Conservation (phyloP, 192 early-diverging fungal species). For the Backusella sp. region DNA sequence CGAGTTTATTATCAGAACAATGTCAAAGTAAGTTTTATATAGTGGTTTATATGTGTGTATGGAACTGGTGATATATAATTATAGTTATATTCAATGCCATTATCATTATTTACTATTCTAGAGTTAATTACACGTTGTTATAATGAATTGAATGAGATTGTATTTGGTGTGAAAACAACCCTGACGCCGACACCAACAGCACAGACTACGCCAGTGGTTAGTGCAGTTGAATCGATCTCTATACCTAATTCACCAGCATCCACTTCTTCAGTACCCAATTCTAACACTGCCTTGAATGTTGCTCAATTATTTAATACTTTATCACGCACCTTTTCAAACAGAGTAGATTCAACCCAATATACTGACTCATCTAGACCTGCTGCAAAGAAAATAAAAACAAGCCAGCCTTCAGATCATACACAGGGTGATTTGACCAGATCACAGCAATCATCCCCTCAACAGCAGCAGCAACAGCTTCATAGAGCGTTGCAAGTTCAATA, state of each 20-base stretch:
- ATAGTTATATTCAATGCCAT: no score
- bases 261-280: neutral
- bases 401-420: neutral
- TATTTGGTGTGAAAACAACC: neutral
- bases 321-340: neutral
- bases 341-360: neutral
- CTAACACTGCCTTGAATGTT: neutral
- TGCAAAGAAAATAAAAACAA: neutral
- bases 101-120: neutral
- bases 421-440: neutral
- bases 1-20: neutral
- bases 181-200: neutral
- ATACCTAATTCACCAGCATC: neutral
- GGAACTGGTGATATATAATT: neutral
- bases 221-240: neutral
- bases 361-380: neutral
- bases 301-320: neutral
- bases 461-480: neutral
- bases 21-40: neutral
- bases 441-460: neutral
- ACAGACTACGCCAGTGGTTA: neutral
- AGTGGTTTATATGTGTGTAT: neutral
- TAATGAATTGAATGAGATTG: neutral
- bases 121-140: neutral
- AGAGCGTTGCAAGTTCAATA: neutral